Conservation (phyloP, 1,284 basidiomycete genomes). For the Ceratobasidium sp. region DNA sequence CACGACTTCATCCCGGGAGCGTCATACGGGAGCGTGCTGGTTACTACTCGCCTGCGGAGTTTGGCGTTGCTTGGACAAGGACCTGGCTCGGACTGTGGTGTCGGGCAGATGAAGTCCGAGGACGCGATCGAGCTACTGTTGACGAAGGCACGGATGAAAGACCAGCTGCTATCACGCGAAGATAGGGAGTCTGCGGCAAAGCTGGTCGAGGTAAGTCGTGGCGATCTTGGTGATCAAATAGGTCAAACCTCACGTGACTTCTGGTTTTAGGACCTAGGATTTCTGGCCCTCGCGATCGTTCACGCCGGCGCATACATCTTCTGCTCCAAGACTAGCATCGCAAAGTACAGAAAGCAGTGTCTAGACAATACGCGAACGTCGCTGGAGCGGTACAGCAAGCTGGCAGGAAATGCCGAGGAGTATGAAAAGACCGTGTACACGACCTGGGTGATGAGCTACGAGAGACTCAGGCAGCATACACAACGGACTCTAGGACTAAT, state of each 20-base stretch:
- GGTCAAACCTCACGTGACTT: neutral
- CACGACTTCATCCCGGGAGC: constrained; percentile 3
- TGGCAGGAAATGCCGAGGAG: too few relatives aligned
- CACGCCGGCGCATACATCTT: constrained; percentile 23
- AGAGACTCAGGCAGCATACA: too few relatives aligned
- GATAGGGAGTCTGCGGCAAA: neutral
- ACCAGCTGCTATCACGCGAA: neutral
- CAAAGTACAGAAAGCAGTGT: too few relatives aligned
- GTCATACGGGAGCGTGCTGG: constrained; percentile 13
- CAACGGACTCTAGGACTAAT: too few relatives aligned
- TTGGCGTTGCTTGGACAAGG: constrained; percentile 1
- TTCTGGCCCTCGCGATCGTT: constrained; percentile 38
- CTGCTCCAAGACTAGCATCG: too few relatives aligned
- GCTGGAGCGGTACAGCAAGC: too few relatives aligned
- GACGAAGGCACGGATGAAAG: neutral
- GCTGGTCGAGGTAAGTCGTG: neutral
- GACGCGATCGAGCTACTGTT: constrained; percentile 27
- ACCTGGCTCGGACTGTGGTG: neutral
- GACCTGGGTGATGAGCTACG: too few relatives aligned
- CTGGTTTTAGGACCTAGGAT: constrained; percentile 25
- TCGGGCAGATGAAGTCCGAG: constrained; percentile 6
- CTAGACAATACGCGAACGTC: too few relatives aligned
- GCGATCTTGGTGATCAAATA: neutral
- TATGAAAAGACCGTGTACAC: too few relatives aligned
- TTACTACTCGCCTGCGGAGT: constrained; percentile 30